Percentiles rank a stretch among this genome's conserved stretches.
These are phyloP conservation scores for Scolecobasidium constrictum DNA, from an alignment of 2,329 filamentous ascomycete species.

Conservation along the genomic window DNA sequence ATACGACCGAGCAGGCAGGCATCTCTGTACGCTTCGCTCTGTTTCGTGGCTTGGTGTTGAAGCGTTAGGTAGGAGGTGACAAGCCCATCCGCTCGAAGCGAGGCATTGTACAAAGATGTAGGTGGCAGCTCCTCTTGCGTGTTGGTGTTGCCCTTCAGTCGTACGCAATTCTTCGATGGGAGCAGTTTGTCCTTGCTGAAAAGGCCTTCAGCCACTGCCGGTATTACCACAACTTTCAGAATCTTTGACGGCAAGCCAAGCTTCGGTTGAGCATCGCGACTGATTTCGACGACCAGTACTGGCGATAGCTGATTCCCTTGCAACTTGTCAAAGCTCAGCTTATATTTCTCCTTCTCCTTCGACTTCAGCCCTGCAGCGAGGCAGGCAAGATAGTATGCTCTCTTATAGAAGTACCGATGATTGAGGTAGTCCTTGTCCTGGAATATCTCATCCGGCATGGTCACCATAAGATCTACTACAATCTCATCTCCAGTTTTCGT, in stretches of 20 bases:
- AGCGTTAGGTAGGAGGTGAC: conserved; percentile 66
- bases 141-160: conserved; percentile 33
- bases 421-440: conserved; percentile 93
- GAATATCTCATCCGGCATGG: conserved; percentile 70
- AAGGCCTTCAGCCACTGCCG: conserved; percentile 55
- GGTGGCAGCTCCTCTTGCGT: conserved; percentile 24
- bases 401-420: conserved; percentile 87
- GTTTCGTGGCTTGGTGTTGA: conserved; percentile 56
- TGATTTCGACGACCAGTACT: conserved; percentile 39
- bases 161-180: conserved; percentile 59
- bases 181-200: conserved; percentile 64
- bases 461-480: conserved; percentile 72
- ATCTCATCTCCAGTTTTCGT: conserved; percentile 49
- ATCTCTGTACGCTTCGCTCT: conserved; percentile 65
- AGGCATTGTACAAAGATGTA: conserved; percentile 84
- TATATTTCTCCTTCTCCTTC: conserved; percentile 41
- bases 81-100: conserved; percentile 65
- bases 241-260: conserved; percentile 28
- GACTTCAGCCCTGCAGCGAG: conserved; percentile 60
- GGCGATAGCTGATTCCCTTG: conserved; percentile 71
- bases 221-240: conserved; percentile 64
- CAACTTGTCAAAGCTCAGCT: conserved; percentile 53
- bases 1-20: conserved; percentile 76
- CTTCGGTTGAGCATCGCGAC: conserved; percentile 17
- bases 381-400: conserved; percentile 82